Base-by-base conservation (phyloP, 148 eudicot genomes). In the Arctostaphylos glauca region DNA sequence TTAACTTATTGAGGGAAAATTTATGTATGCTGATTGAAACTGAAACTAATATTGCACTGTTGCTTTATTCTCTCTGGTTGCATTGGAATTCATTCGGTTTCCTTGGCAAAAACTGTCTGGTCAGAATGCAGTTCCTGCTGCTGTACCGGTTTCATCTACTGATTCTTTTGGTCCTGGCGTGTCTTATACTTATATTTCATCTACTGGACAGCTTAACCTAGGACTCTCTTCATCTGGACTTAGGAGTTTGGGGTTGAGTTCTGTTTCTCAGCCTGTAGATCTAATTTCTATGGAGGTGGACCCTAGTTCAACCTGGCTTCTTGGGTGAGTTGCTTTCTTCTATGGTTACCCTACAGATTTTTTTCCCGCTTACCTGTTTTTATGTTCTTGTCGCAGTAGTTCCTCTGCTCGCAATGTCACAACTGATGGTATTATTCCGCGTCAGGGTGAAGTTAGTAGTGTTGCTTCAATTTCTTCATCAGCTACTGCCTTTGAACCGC, bases 81-180 rank as follows among this genome's bases (percentile, higher is more conserved):
- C n/a, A 59, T 44, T 92, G 98, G 98, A 94, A 87, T 94, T 94
- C 87, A 92, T 89, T 75, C 90, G 94, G 50, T 92, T 92, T 76
- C 98, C 98, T 31, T 92, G 93, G 89, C 96, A n/a, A 85, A 94
- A 91, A 83, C 94, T 90, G 70, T 79, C 94, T 13, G 83, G 76
- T 76, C 94, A 87, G 83, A 92, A 81, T 71, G 81, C 91, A 81
- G 79, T 81, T 6, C 81, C 89, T 49, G 78, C 87, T 84, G 90
- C 81, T 48, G 90, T 86, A 60, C 76, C 89, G 12, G 81, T 88
- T 84, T 80, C 93, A 44, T 75, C 95, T 73, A 48, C 58, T 76
- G 78, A 53, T 49, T 74, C 60, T 52, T 89, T 81, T 71, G 71
- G 84, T 82, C 87, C 88, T 72, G 86, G 87, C 75, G 60, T 91